Evolutionary conservation across 371 early-diverging fungal genomes (phyloP).

Genomic region (Chytridium lagenaria): DNA sequence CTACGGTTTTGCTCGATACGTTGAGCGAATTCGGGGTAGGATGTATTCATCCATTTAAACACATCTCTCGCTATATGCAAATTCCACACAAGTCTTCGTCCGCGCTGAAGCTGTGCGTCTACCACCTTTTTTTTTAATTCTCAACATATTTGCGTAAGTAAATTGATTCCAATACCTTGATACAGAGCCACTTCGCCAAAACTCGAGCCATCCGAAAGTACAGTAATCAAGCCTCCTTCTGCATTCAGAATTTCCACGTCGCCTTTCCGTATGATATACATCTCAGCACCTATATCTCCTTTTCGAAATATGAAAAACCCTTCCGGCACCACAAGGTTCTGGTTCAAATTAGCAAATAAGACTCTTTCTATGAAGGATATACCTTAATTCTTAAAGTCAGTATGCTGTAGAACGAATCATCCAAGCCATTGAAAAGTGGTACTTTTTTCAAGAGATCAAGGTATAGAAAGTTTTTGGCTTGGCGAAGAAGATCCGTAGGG

Average conservation of each 20-base stretch:
- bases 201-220: neutral
- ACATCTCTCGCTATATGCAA: too few relatives aligned
- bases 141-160: too few relatives aligned
- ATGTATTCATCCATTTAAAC: too few relatives aligned
- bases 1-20: too few relatives aligned
- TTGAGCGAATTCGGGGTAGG: too few relatives aligned
- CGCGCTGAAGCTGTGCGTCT: too few relatives aligned
- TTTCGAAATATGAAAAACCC: neutral
- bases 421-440: conserved; percentile 26
- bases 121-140: too few relatives aligned
- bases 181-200: conserved; percentile 16
- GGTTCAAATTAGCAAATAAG: neutral
- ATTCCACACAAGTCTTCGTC: too few relatives aligned
- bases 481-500: conserved; percentile 19
- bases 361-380: neutral
- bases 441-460: conserved; percentile 29
- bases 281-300: neutral
- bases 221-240: neutral
- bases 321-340: neutral
- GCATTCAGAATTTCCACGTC: neutral
- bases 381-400: conserved; percentile 10
- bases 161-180: neutral
- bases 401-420: conserved; percentile 23
- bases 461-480: conserved; percentile 28
- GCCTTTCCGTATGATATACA: neutral